Base-by-base conservation (phyloP, 345 rosid genomes). In the Corchorus capsularis region DNA sequence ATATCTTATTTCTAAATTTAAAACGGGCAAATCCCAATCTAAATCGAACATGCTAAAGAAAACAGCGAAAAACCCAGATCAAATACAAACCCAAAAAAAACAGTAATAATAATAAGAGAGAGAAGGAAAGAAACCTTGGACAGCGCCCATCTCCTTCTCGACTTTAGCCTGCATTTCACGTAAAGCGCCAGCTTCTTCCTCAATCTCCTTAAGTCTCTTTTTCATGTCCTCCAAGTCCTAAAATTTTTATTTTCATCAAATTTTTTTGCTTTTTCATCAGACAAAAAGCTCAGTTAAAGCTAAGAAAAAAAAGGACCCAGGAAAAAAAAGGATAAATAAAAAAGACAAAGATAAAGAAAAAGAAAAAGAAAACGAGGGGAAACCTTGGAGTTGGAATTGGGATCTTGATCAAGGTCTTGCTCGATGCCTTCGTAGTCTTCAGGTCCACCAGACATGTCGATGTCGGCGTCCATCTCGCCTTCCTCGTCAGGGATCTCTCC, bases 161-260 rank as follows among this genome's bases (percentile, higher is more conserved):
- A 92, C 98, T 81, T 96, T 96, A 72, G 99, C 96, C 87, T 96
- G 99, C 98, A 96, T 91, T 83, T 96, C 98, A 22, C 99, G 99
- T 59, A 96, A 91, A 78, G 99, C 98, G 7, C 96, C 91, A 41
- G 99, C 98, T 86, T 96, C 99, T 71, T 96, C 98, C 68, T 96
- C 98, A 64, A 96, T 96, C 87, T 96, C 98, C 82, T 90, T 93
- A 73, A 96, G 86, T 71, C 99, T 87, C 80, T 85, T 96, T 89
- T 92, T 96, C 99, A 93, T 96, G 54, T 96, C 98, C 88, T 96
- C 99, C 86, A 96, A 86, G 13, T 96, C 99, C 99, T 96, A 54
- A 74, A 10, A 4, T 15, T 32, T 53, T 3, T 27, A 27, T 27
- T 12, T 10, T 13, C 12, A 22, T 2, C 50, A 32, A 19, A 56